Evolutionary conservation across 345 rosid genomes (phyloP), one percentile per base, ranked within the genome.

Genomic region (Syzygium oleosum): DNA sequence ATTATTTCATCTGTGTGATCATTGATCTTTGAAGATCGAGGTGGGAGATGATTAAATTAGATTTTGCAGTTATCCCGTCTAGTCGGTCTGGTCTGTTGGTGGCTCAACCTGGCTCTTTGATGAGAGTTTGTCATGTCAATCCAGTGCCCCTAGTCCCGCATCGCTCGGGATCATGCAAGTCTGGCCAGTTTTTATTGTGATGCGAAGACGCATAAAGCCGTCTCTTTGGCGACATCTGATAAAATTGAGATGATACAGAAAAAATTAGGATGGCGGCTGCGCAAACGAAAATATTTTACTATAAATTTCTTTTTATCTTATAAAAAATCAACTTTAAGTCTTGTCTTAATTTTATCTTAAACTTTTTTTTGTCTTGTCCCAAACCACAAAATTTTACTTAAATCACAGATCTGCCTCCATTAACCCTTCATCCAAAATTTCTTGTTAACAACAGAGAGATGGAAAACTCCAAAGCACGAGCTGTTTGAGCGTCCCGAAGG

Each of bases 141-240:
- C 3, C 7, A 9, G 7, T 34, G 80, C 46, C 13, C 34, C 34
- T 0, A 68, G 25, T 73, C 13, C 49, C 80, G 34, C 80, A 9
- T 73, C 14, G 46, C 25, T 17, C 0, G 4, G 4, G 14, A 2
- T 2, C 7, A 9, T 19, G 2, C 5, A 9, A 19, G 19, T 1
- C 4, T n/a, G n/a, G 1, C 12, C 21, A 21, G 7, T 9, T 73
- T 73, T 34, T 73, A 17, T 34, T 9, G 5, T 9, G 13, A 2
- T 19, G 14, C 11, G 46, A 68, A 68, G 19, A 7, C 9, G 0
- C 0, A 0, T 0, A 16, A 2, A 1, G 0, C 9, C 0, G 25
- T 68, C 46, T 34, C 80, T 73, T 73, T 0, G 46, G 79, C 17
- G 46, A 68, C 12, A 17, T 34, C 46, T 0, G 46, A 68, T 68